Evolutionary conservation across 768 basidiomycete species (phyloP).

Genomic region (Gelatoporia subvermispora): DNA sequence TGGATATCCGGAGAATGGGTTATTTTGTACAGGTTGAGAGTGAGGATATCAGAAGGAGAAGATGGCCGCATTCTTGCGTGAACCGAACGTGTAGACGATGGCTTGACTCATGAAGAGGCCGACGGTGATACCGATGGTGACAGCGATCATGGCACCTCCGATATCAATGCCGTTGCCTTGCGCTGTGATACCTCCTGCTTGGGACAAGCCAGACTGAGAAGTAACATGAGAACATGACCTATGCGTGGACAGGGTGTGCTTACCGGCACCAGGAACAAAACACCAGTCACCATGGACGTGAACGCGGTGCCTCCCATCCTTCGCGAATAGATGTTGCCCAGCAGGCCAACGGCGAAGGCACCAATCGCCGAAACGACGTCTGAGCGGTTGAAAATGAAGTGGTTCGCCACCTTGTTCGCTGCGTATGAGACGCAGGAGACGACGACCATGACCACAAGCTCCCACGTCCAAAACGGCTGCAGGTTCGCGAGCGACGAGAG

Average conservation of each 20-base stretch:
- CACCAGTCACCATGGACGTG: slow-evolving; percentile 87
- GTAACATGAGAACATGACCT: background rate
- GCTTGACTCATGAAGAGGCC: slow-evolving; percentile 87
- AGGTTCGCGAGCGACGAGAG: slow-evolving; percentile 72
- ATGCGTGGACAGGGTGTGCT: slow-evolving; percentile 24
- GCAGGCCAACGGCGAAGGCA: slow-evolving; percentile 72
- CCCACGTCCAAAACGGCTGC: slow-evolving; percentile 67
- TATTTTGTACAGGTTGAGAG: background rate
- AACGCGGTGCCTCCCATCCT: slow-evolving; percentile 84
- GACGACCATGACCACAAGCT: slow-evolving; percentile 77
- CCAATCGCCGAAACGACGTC: slow-evolving; percentile 85
- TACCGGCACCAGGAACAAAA: slow-evolving; percentile 83
- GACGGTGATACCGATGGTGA: slow-evolving; percentile 86
- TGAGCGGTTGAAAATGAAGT: slow-evolving; percentile 79
- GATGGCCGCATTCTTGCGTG: slow-evolving; percentile 76
- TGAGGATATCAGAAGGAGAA: slow-evolving; percentile 62
- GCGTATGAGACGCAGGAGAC: slow-evolving; percentile 79
- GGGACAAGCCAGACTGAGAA: slow-evolving; percentile 72
- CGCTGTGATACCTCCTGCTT: slow-evolving; percentile 80
- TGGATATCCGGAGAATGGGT: too few relatives aligned
- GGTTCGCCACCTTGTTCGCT: slow-evolving; percentile 78
- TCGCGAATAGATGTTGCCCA: slow-evolving; percentile 79
- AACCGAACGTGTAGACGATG: slow-evolving; percentile 81
- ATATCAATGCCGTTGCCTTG: slow-evolving; percentile 81
- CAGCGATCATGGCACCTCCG: slow-evolving; percentile 84